Evolutionary conservation across 257 asterid species (phyloP), one percentile per base, ranked within the genome.

Genomic region (Lantana camara): DNA sequence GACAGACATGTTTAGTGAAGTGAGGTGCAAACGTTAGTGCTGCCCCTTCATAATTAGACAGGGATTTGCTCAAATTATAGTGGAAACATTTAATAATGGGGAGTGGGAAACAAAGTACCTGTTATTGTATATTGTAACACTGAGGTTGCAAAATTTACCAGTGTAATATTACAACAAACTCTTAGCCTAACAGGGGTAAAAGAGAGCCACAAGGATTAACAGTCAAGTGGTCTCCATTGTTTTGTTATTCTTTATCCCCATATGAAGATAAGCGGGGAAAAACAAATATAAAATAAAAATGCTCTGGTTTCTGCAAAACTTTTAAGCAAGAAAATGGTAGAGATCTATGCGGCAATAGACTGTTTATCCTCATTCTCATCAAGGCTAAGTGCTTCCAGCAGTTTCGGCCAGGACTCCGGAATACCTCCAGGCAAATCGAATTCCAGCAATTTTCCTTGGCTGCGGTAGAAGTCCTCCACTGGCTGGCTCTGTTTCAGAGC

Each of bases 361-460:
- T 64, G 82, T 72, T 77, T 84, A 65, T 74, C 81, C 29, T 82
- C 95, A 16, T 74, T 88, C 59, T 84, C 89, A 40, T 87, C 91
- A 4, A 87, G 91, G 71, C 78, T 84, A 40, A 84, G 83, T 52
- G 71, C 91, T 76, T 87, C 95, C 66, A 87, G 63, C 81, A 87
- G 73, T 64, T 82, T 87, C 2, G 95, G 91, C 95, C 83, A 87
- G 0, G 95, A 77, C 75, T 84, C 95, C 1, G 82, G 85, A 65
- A 87, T 80, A 11, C 91, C 91, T 72, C 95, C 91, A 0, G 95
- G 95, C 66, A 86, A 77, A 70, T 81, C 76, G 55, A 86, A 86
- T 69, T 79, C 95, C 63, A 86, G 76, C 66, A 86, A 60, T 72
- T 82, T 83, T 58, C 91, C 83, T 69, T 65, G 89, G 53, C 60